These are phyloP conservation scores for Grosmannia serpens DNA, from an alignment of 2,329 filamentous ascomycete species.

Conservation along the genomic window DNA sequence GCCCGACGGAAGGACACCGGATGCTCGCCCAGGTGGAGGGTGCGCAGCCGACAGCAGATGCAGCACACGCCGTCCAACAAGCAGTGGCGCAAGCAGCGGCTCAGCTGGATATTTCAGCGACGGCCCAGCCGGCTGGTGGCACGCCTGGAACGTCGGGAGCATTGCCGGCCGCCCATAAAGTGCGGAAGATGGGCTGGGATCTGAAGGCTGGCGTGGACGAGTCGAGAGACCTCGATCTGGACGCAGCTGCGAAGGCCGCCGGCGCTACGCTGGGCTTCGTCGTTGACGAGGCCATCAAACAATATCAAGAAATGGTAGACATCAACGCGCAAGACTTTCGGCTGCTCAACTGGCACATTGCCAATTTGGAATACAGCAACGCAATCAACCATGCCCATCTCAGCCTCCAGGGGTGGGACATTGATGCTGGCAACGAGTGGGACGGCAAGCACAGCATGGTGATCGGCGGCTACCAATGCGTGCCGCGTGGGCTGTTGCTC, in stretches of 20 bases:
- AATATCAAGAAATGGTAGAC: slow-evolving; percentile 76
- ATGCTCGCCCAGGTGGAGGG: slow-evolving; percentile 67
- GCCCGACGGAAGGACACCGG: slow-evolving; percentile 54
- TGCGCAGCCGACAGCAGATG: slow-evolving; percentile 37
- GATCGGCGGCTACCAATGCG: slow-evolving; percentile 83
- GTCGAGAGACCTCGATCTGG: slow-evolving; percentile 60
- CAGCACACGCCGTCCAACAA: background rate
- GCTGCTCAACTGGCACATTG: slow-evolving; percentile 94
- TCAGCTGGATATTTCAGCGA: background rate
- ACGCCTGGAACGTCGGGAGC: slow-evolving; percentile 50
- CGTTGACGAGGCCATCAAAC: slow-evolving; percentile 79
- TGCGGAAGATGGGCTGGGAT: slow-evolving; percentile 71
- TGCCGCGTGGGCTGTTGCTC: slow-evolving; percentile 75
- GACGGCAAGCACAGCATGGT: slow-evolving; percentile 91
- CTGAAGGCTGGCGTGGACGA: slow-evolving; percentile 52
- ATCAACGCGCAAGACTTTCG: slow-evolving; percentile 78
- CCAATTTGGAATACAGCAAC: slow-evolving; percentile 96
- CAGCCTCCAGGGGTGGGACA: slow-evolving; percentile 87
- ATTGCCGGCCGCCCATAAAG: slow-evolving; percentile 67
- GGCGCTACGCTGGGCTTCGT: slow-evolving; percentile 77
- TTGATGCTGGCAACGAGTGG: slow-evolving; percentile 96
- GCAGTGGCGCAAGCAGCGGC: background rate
- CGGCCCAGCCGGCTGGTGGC: background rate
- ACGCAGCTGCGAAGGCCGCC: slow-evolving; percentile 48
- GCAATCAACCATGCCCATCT: slow-evolving; percentile 78